phyloP scores from a whole-genome alignment of 352 stramenopile genomes.

The Phytophthora agathidicida region DNA sequence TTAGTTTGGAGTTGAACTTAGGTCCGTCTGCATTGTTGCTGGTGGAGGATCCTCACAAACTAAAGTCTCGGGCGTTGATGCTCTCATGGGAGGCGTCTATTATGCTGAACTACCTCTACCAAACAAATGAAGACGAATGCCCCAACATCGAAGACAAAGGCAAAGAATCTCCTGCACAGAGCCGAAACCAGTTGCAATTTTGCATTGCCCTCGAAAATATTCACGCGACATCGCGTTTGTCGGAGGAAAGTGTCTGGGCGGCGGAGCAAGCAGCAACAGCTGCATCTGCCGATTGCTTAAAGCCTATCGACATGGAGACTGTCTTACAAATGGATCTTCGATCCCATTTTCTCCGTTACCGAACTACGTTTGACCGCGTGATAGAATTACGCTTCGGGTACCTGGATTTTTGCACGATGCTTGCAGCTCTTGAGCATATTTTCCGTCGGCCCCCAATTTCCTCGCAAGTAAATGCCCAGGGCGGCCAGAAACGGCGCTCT shows the following conservation, averaged over 20 bases:
- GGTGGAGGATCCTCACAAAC: constrained; percentile 74
- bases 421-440: constrained; percentile 67
- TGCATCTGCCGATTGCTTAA: constrained; percentile 74
- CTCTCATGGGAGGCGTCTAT: constrained; percentile 82
- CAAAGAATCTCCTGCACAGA: constrained; percentile 28
- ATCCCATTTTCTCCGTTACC: constrained; percentile 65
- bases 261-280: constrained; percentile 43
- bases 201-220: constrained; percentile 69
- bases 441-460: constrained; percentile 37
- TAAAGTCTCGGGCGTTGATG: constrained; percentile 75
- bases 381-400: constrained; percentile 87
- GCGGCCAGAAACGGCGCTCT: constrained; percentile 36
- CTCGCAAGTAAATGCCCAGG: constrained; percentile 6
- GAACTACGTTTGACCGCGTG: constrained; percentile 75
- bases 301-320: constrained; percentile 74
- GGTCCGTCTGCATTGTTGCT: constrained; percentile 72
- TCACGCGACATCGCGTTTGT: constrained; percentile 77
- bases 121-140: constrained; percentile 46
- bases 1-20: constrained; percentile 63
- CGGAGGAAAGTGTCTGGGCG: constrained; percentile 73
- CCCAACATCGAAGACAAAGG: constrained; percentile 13
- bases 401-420: constrained; percentile 77
- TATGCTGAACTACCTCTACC: constrained; percentile 63
- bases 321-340: constrained; percentile 73
- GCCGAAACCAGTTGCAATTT: constrained; percentile 68